Percentiles rank a stretch among this genome's conserved stretches.
Conservation (phyloP, 176 grass and related monocot genomes). For the Eleusine indica region DNA sequence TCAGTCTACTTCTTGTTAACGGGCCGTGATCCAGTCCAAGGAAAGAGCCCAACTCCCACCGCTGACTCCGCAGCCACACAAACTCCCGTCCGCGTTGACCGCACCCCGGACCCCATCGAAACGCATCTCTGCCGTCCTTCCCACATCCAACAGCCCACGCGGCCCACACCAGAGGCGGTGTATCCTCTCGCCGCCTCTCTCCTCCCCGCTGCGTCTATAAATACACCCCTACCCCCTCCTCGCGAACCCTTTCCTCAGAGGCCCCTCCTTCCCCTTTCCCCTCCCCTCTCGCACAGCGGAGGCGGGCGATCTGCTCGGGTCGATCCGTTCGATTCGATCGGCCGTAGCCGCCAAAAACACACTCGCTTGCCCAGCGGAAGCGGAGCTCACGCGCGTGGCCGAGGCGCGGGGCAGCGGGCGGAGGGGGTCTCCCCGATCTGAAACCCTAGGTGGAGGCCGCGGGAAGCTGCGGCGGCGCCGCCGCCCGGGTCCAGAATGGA, state of each 20-base stretch:
- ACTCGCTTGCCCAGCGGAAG: not conserved
- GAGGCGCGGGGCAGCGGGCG: not conserved
- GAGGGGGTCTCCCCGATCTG: conserved; percentile 33
- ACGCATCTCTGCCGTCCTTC: not conserved
- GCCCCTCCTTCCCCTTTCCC: conserved; percentile 24
- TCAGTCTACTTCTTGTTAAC: not conserved
- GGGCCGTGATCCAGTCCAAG: not conserved
- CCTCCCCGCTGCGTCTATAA: conserved; percentile 53
- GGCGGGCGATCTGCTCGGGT: conserved; percentile 11
- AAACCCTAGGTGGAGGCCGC: conserved; percentile 44
- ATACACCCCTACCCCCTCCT: conserved; percentile 1
- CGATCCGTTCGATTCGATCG: not conserved
- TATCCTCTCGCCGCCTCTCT: not conserved
- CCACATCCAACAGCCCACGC: conserved; percentile 4
- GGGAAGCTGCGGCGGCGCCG: not conserved
- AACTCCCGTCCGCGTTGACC: not conserved
- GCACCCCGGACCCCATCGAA: not conserved
- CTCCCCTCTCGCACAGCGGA: not conserved
- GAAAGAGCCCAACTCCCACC: not conserved
- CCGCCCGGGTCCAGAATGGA: conserved; percentile 56
- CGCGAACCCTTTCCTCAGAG: not conserved
- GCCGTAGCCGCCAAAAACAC: not conserved
- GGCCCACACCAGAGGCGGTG: not conserved
- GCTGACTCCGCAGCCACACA: not conserved
- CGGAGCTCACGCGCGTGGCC: not conserved